phyloP scores from a whole-genome alignment of 2,329 filamentous ascomycete species.

The Botryotinia narcissicola region DNA sequence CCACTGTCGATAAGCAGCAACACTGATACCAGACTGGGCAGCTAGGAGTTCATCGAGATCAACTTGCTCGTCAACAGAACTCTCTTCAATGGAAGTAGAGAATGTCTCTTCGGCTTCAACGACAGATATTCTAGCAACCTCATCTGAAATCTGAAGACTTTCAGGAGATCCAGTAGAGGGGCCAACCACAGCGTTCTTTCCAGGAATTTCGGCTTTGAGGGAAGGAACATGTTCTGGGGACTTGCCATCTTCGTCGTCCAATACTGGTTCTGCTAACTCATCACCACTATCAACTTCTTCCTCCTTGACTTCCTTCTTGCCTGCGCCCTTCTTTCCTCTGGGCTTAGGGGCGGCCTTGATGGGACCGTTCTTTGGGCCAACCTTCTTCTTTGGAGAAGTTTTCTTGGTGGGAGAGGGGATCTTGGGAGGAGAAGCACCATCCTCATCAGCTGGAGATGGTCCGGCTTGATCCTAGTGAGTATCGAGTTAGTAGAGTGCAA shows the following conservation, averaged over 20 bases:
- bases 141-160: conserved; percentile 8
- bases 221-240: background rate
- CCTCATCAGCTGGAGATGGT: background rate
- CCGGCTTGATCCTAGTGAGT: background rate
- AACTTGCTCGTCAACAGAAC: background rate
- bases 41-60: background rate
- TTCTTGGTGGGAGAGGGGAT: background rate
- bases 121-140: background rate
- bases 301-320: background rate
- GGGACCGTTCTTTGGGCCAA: background rate
- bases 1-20: background rate
- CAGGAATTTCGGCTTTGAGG: background rate
- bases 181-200: background rate
- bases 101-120: background rate
- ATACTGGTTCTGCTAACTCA: background rate
- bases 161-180: background rate
- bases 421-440: background rate
- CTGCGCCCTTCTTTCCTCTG: background rate
- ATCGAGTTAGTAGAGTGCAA: background rate
- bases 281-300: background rate
- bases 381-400: conserved; percentile 1
- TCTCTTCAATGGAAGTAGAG: background rate
- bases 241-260: conserved; percentile 8
- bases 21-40: background rate
- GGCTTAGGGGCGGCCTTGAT: background rate